Conservation (phyloP, 129 eudicot genomes). For the Gnaphalium uliginosum region DNA sequence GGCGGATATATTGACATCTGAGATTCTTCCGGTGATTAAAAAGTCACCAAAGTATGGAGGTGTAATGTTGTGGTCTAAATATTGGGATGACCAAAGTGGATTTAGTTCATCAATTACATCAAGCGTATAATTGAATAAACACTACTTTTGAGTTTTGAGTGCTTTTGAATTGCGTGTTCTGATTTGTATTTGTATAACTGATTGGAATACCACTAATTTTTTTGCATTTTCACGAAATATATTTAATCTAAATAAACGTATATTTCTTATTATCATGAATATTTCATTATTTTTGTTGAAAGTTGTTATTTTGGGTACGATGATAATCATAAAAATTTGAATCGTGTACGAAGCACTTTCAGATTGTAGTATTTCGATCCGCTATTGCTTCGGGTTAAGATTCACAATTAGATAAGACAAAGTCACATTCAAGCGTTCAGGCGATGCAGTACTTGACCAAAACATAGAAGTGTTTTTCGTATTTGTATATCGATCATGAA, state of each 20-base stretch:
- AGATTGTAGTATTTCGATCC: too few species aligned
- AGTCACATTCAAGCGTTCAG: too few species aligned
- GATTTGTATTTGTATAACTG: neutral
- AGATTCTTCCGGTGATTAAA: slow-evolving; percentile 58
- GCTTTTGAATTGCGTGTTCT: slow-evolving; percentile 2
- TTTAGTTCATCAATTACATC: slow-evolving; percentile 53
- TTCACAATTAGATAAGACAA: too few species aligned
- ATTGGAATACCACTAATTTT: neutral
- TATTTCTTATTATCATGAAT: neutral
- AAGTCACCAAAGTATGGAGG: slow-evolving; percentile 70
- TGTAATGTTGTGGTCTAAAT: slow-evolving; percentile 75
- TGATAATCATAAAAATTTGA: too few species aligned
- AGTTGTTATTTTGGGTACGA: too few species aligned
- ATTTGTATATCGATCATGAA: too few species aligned
- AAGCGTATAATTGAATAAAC: slow-evolving; percentile 25
- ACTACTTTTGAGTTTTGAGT: slow-evolving; percentile 12
- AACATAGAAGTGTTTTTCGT: too few species aligned
- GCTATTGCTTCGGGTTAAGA: too few species aligned
- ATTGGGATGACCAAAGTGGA: slow-evolving; percentile 59
- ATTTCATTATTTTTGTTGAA: too few species aligned
- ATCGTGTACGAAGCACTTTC: too few species aligned
- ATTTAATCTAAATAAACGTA: neutral
- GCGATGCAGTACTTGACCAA: too few species aligned
- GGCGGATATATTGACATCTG: slow-evolving; percentile 41
- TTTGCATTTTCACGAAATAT: neutral